Conservation (phyloP, 2,329 filamentous ascomycete genomes). For the Xylaria sp. region DNA sequence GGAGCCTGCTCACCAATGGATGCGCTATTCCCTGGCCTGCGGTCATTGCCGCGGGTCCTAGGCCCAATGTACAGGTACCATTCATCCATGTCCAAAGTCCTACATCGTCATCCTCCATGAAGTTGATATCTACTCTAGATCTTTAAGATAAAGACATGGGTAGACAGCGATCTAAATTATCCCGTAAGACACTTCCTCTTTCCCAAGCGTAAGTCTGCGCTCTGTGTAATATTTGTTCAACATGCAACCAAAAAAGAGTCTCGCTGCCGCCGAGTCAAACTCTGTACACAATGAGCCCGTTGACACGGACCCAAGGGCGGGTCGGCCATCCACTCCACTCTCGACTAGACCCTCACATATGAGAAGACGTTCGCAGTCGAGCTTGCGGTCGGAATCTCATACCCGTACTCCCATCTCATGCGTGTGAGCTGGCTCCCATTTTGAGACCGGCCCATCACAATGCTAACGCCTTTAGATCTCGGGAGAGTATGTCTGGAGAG, state of each 20-base stretch:
- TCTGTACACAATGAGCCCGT: conserved; percentile 40
- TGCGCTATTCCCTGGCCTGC: conserved; percentile 40
- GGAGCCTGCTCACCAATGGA: conserved; percentile 47
- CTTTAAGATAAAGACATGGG: conserved; percentile 48
- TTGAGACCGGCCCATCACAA: conserved; percentile 18
- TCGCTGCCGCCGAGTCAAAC: conserved; percentile 41
- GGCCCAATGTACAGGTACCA: conserved; percentile 44
- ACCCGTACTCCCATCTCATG: conserved; percentile 42
- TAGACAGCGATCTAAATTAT: conserved; percentile 45
- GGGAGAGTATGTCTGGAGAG: conserved; percentile 54
- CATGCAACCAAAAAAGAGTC: conserved; percentile 45
- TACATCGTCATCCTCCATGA: conserved; percentile 47
- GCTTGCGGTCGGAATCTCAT: conserved; percentile 40
- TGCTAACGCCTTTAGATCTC: conserved; percentile 52
- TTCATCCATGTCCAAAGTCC: conserved; percentile 46
- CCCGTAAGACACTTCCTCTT: conserved; percentile 42
- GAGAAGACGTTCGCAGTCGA: conserved; percentile 44
- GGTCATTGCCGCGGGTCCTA: conserved; percentile 48
- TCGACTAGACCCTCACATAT: conserved; percentile 33
- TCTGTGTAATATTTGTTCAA: conserved; percentile 32
- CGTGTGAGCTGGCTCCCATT: conserved; percentile 44
- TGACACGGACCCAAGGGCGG: conserved; percentile 42
- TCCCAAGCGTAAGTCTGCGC: conserved; percentile 40
- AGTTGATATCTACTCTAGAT: conserved; percentile 38
- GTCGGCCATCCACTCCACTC: conserved; percentile 37